Base-by-base conservation (phyloP, 371 early-diverging fungal species). In the Cokeromyces recurvatus region DNA sequence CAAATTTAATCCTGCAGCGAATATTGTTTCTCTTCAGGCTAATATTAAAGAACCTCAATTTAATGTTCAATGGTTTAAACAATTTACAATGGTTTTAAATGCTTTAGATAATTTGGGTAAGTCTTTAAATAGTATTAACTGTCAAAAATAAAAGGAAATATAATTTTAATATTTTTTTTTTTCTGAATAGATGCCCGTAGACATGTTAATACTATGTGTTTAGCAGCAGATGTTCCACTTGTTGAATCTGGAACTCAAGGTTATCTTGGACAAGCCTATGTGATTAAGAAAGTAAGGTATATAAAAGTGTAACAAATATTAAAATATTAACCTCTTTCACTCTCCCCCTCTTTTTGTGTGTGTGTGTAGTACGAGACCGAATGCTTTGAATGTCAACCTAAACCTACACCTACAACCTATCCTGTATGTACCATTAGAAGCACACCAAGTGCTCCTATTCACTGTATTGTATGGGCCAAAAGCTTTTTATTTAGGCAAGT, bases 381-480 rank as follows among this genome's bases (percentile, higher is more conserved):
- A 59, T 99, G 99, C 74, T 99, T 94, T 72, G 99, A 97, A 51
- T 99, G 99, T 66, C 84, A 89, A 25, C 94, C 95, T 36, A 93
- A 94, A 57, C 82, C 89, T 2, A 87, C 88, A 46, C 91, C 84
- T 24, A 91, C 81, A 37, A 88, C 94, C 0, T 94, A 82, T 46
- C 93, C 99, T 8, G 92, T 99, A 1, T 99, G 99, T 64, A 99
- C 99, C 3, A 97, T 99, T 55, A 83, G 99, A 38, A 87, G 90
- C 32, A 98, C 95, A 3, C 99, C 99, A 0, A 88, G 84, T 36
- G 83, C 84, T 21, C 97, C 99, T 10, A 92, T 98, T 32, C 99
- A 99, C 68, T 99, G 99, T 55, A 92, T 99, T 44, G 97, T 96
- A 19, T 99, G 99, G 99, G 94, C 97, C 43, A 99, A 98, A 68